Evolutionary conservation across 2,329 filamentous ascomycete genomes (phyloP).

Genomic region (Orbilia brochopaga): DNA sequence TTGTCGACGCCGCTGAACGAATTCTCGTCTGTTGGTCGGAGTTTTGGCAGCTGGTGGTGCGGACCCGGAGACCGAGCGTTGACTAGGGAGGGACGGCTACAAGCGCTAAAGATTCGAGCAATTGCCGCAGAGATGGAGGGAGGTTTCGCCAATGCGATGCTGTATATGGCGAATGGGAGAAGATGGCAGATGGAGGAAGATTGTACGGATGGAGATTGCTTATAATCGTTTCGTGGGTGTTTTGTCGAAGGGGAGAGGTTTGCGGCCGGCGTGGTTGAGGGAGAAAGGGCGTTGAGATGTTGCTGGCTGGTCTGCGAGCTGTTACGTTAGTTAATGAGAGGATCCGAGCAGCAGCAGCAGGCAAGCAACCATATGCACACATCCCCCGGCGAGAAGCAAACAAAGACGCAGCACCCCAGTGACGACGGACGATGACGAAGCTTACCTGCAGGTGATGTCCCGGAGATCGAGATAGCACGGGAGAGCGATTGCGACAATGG

Average conservation of each 20-base stretch:
- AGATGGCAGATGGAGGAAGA: constrained; percentile 4
- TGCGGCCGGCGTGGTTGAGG: constrained; percentile 5
- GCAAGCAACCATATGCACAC: background rate
- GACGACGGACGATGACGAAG: constrained; percentile 2
- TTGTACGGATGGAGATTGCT: constrained; percentile 9
- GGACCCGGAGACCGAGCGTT: constrained; percentile 20
- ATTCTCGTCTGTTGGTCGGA: constrained; percentile 11
- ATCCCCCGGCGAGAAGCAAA: background rate
- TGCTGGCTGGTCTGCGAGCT: constrained; percentile 17
- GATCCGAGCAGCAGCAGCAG: constrained; percentile 7
- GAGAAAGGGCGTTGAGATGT: constrained; percentile 7
- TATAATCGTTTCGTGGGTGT: no score
- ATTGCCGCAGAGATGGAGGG: background rate
- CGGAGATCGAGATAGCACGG: background rate
- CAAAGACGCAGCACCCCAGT: background rate
- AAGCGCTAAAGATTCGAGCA: background rate
- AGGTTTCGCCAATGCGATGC: constrained; percentile 6
- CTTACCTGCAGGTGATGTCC: background rate
- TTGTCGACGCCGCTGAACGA: constrained; percentile 36
- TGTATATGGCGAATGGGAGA: background rate
- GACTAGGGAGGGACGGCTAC: constrained; percentile 4
- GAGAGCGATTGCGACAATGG: background rate
- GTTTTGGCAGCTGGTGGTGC: constrained; percentile 9
- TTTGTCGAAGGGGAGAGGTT: background rate
- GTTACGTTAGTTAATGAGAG: constrained; percentile 24